Evolutionary conservation across 106 monocot genomes (phyloP), one percentile per base, ranked within the genome.

Genomic region (Acanthochlamys bracteata): DNA sequence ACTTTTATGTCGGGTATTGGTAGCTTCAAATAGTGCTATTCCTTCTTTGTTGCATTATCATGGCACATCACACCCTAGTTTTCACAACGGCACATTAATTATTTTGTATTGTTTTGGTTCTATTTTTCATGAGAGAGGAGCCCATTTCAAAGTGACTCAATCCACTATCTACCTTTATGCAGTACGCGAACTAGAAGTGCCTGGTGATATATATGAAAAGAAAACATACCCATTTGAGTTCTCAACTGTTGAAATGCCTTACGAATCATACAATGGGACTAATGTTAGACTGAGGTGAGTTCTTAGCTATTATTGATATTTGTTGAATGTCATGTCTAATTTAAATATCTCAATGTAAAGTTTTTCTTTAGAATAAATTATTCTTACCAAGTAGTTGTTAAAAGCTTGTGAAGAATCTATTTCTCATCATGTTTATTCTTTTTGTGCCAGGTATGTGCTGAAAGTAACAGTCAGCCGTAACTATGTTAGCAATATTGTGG

Each of bases 231-330:
- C 84, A 9, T 96, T 96, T 76, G 95, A 96, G 56, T 96, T 96
- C 65, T 96, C 90, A 39, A 79, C 90, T 70, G 90, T 88, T 76
- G 95, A 96, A 69, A 96, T 96, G 95, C 95, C 95, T 23, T 96
- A 84, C 55, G 95, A 96, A 60, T 96, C 95, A 69, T 96, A 96
- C 76, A 90, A 76, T 76, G 95, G 95, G 39, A 78, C 76, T 25
- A 90, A 90, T 85, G 95, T 90, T 46, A 84, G 90, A 61, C 67
- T 96, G 57, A 96, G 95, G 95, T 96, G 74, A 23, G 72, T 45
- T 39, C 20, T 41, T 55, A 10, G 16, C 55, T 55, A 20, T 22
- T 55, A 10, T 21, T 55, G 17, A 51, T 51, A 39, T 57, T 58
- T 51, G 24, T 13, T 25, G 22, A 42, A 60, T 23, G 6, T 33